These are phyloP conservation scores for Phanerodontia chrysosporium DNA, from an alignment of 768 basidiomycete genomes.

Conservation along the genomic window DNA sequence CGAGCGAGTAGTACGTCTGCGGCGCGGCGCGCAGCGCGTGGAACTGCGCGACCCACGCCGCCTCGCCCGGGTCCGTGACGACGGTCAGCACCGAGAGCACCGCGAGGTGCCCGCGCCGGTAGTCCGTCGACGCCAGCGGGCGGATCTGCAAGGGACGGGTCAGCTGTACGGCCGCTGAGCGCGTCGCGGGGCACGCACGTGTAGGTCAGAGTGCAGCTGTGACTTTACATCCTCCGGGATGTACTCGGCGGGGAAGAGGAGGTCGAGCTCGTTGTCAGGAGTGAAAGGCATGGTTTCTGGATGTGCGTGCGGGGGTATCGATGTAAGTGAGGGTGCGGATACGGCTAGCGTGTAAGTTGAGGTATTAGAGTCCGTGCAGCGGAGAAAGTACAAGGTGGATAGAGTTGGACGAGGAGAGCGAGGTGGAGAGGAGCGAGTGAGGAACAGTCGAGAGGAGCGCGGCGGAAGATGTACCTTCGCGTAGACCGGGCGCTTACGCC, in stretches of 20 bases:
- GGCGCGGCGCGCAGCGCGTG: constrained; percentile 47
- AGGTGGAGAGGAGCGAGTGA: not conserved
- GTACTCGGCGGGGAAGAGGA: constrained; percentile 70
- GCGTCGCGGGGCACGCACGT: constrained; percentile 40
- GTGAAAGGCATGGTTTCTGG: constrained; percentile 41
- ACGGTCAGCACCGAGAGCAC: constrained; percentile 74
- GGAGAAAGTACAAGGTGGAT: not conserved
- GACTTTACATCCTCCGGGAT: constrained; percentile 62
- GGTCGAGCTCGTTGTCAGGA: constrained; percentile 63
- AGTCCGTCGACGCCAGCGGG: constrained; percentile 83
- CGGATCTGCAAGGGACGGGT: constrained; percentile 63
- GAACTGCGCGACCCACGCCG: constrained; percentile 70
- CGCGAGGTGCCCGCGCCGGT: constrained; percentile 75
- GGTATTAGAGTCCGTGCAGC: not conserved
- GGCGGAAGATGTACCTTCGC: not conserved
- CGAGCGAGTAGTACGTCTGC: constrained; percentile 77
- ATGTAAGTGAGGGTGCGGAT: not conserved
- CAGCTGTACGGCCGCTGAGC: not conserved
- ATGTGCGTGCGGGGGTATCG: not conserved
- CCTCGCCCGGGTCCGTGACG: constrained; percentile 60
- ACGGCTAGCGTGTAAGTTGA: not conserved
- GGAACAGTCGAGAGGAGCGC: constrained; percentile 1
- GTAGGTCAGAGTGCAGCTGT: constrained; percentile 59
- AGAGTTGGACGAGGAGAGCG: not conserved
- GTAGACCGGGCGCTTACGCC: not conserved